Conservation (phyloP, 106 monocot species). For the Platanthera guangdongensis region DNA sequence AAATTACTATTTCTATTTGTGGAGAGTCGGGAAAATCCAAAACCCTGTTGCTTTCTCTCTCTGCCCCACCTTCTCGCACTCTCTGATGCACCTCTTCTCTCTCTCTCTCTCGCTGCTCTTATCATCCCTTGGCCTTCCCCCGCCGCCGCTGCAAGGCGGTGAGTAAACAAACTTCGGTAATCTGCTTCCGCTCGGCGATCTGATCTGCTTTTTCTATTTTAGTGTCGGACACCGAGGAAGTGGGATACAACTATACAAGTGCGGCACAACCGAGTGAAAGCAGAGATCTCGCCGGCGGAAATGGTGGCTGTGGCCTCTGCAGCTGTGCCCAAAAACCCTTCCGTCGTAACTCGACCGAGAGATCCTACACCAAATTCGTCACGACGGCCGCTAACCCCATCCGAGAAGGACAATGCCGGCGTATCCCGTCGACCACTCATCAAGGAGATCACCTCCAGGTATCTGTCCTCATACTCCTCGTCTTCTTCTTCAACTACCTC, state of each 20-base stretch:
- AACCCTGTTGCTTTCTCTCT: background rate
- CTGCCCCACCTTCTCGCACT: too few species aligned
- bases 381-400: constrained; percentile 50
- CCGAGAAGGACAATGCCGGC: constrained; percentile 64
- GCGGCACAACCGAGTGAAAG: background rate
- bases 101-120: background rate
- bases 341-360: background rate
- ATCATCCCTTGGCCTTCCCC: background rate
- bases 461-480: constrained; percentile 31
- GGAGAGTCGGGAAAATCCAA: background rate
- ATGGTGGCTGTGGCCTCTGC: constrained; percentile 23
- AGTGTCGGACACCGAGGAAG: background rate
- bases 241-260: background rate
- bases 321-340: constrained; percentile 6
- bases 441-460: constrained; percentile 56
- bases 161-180: background rate
- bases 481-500: constrained; percentile 18
- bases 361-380: background rate
- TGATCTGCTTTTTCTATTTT: background rate
- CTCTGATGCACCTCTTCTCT: too few species aligned
- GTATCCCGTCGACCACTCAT: constrained; percentile 14
- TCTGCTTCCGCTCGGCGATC: background rate
- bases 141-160: background rate
- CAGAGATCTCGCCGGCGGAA: background rate
- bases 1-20: background rate